Base-by-base conservation (phyloP, 495 filamentous ascomycete species). In the Lepidopterella palustris region DNA sequence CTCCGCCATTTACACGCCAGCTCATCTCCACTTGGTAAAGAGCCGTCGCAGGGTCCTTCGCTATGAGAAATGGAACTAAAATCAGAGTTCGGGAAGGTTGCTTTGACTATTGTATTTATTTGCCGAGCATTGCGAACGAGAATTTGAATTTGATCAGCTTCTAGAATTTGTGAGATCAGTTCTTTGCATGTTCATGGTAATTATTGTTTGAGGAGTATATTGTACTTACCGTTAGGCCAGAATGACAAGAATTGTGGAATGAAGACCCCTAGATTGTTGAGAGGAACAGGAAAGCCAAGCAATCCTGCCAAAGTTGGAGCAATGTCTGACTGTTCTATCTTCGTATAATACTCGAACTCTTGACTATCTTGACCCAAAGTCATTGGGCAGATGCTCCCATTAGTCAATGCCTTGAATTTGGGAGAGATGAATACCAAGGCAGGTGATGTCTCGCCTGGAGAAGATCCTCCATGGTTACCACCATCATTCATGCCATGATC, bases 401-500 rank as follows among this genome's bases (percentile, higher is more conserved):
- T 64, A 25, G 75, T 75, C 28, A 89, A 76, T 0, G 72, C 60
- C 68, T 83, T 80, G 28, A 99, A 77, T 63, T 88, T 91, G 4
- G 95, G 92, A 10, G 92, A 95, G 32, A 96, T 84, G 68, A 99
- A 97, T 27, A 96, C 79, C 40, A 99, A 73, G 13, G 93, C 93
- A 0, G 93, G 85, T 0, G 92, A 96, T 9, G 93, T 97, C 75
- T 99, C 93, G 5, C 95, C 90, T 18, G 87, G 81, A 2, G 88
- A 87, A 20, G 95, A 96, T 5, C 92, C 93, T 10, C 93, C 93
- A 71, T 99, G 93, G 67, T 97, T 97, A 3, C 93, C 93, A 35
- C 90, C 93, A 65, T 97, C 93, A 66, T 97, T 99, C 93, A 99
- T 99, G 20, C 93, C 93, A 70, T 99, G 93, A 69, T 99, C 93